phyloP scores from a whole-genome alignment of 805 yeast species.

The Kodamaea kaohsiungensis region DNA sequence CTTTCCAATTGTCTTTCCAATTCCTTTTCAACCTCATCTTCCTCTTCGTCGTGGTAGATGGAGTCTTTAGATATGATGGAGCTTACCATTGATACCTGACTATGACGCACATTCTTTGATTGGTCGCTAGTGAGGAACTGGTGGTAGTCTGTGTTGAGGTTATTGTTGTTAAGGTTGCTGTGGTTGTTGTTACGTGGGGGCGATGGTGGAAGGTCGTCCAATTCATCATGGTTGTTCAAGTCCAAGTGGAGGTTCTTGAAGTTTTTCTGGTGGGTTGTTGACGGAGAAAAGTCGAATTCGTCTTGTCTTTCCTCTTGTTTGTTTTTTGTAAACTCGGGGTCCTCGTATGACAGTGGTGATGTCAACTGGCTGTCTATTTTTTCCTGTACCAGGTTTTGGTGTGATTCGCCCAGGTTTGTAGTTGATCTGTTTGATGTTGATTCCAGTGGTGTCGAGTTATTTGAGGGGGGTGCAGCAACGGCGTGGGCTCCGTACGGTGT shows the following conservation, averaged over 20 bases:
- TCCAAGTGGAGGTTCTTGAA: conserved; percentile 25
- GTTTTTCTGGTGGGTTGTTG: conserved; percentile 16
- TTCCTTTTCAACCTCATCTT: conserved; percentile 38
- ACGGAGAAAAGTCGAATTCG: conserved; percentile 6
- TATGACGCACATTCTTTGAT: conserved; percentile 19
- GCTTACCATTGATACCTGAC: conserved; percentile 43
- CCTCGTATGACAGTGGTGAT: conserved; percentile 9
- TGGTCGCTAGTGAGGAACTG: conserved; percentile 21
- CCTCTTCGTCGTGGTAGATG: conserved; percentile 22
- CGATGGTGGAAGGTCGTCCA: background rate
- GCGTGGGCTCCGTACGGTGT: background rate
- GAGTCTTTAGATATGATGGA: conserved; percentile 42
- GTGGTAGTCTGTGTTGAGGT: conserved; percentile 28
- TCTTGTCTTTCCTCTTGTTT: background rate
- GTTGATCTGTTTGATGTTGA: conserved; percentile 9
- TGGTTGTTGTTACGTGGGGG: background rate
- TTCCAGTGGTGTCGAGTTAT: conserved; percentile 5
- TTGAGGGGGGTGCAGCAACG: background rate
- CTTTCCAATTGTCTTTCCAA: conserved; percentile 39
- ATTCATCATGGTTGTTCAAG: background rate
- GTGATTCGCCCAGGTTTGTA: conserved; percentile 7
- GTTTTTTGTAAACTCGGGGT: background rate
- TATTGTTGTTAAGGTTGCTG: background rate
- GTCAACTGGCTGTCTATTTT: conserved; percentile 8
- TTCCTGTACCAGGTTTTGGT: conserved; percentile 3